Percentiles rank a stretch among this genome's conserved stretches.
Conservation (phyloP, 2,329 filamentous ascomycete genomes). For the Escovopsis sp. region DNA sequence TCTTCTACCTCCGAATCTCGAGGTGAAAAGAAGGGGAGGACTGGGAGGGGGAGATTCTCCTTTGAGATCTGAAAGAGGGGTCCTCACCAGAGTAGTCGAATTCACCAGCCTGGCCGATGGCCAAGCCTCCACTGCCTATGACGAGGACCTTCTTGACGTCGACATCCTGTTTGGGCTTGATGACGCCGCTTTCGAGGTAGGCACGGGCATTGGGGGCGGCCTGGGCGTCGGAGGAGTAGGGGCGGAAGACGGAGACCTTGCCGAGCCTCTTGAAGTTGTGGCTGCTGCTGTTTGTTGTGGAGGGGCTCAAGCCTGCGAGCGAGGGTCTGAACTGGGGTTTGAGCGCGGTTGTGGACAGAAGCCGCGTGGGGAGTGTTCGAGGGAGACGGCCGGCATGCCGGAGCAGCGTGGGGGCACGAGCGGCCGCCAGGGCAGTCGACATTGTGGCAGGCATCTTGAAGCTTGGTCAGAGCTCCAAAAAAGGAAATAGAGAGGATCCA, state of each 20-base stretch:
- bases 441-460: conserved; percentile 24
- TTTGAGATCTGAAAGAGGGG: too few relatives aligned
- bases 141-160: conserved; percentile 95
- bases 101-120: conserved; percentile 94
- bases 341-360: conserved; percentile 25
- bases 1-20: neutral
- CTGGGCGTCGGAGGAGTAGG: conserved; percentile 34
- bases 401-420: conserved; percentile 42
- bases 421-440: conserved; percentile 28
- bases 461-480: neutral
- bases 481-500: neutral
- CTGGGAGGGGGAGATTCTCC: too few relatives aligned
- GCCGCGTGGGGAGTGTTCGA: conserved; percentile 26
- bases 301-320: too few relatives aligned
- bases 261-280: conserved; percentile 30
- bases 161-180: conserved; percentile 64
- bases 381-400: conserved; percentile 37
- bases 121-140: conserved; percentile 86
- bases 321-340: conserved; percentile 19
- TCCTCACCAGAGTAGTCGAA: conserved; percentile 92
- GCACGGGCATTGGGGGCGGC: conserved; percentile 68
- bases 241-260: conserved; percentile 27
- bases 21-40: neutral
- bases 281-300: too few relatives aligned
- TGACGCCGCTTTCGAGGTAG: conserved; percentile 75